A percentile compares a stretch with the other conserved stretches of the same genome.
phyloP scores from a whole-genome alignment of 257 asterid species.

The Solanum corneliomulleri region DNA sequence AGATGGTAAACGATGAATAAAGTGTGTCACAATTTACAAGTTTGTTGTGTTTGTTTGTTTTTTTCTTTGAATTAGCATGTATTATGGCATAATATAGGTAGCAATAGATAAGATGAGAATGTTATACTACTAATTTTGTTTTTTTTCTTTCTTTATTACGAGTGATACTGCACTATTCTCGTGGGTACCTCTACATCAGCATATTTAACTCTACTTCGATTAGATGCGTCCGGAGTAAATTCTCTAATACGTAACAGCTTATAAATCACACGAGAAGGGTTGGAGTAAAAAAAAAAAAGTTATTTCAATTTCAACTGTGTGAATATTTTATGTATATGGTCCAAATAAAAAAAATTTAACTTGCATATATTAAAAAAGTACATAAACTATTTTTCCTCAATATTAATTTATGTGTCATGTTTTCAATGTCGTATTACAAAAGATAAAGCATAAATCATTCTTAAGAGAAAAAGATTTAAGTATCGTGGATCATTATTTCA shows the following conservation, averaged over 20 bases:
- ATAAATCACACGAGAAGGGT: background rate
- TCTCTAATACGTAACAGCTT: background rate
- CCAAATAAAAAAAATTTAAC: too few relatives aligned
- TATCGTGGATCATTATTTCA: background rate
- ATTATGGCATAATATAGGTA: background rate
- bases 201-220: background rate
- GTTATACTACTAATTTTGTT: background rate
- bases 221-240: background rate
- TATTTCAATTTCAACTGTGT: background rate
- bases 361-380: background rate
- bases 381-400: background rate
- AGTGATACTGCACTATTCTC: background rate
- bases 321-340: background rate
- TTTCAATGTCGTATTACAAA: background rate
- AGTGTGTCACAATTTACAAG: background rate
- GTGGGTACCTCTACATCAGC: background rate
- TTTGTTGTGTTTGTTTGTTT: background rate
- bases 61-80: background rate
- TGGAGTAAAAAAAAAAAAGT: background rate
- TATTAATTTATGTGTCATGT: background rate
- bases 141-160: background rate
- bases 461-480: background rate
- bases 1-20: background rate
- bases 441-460: background rate
- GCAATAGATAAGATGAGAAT: background rate